phyloP scores from a whole-genome alignment of 345 rosid species.

The Schrenkiella parvula region DNA sequence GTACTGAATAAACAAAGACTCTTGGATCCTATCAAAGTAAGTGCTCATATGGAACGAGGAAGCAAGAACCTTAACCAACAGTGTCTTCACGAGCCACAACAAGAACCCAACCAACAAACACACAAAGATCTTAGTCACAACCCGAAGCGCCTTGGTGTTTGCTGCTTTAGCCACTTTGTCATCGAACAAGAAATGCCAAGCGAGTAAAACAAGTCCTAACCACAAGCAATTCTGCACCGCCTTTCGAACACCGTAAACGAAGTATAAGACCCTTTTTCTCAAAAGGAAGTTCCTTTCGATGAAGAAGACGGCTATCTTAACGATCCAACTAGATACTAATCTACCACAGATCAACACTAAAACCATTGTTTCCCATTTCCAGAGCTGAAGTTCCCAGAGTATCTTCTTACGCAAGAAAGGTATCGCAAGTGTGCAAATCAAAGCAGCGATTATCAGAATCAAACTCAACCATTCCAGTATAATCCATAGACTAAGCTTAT shows the following conservation, averaged over 20 bases:
- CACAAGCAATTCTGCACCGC: constrained; percentile 66
- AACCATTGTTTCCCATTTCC: constrained; percentile 72
- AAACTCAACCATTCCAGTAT: constrained; percentile 54
- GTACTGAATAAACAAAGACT: constrained; percentile 59
- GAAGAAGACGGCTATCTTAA: constrained; percentile 50
- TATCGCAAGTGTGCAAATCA: constrained; percentile 45
- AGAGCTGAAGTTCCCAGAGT: constrained; percentile 42
- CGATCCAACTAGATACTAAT: constrained; percentile 64
- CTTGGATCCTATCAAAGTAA: constrained; percentile 72
- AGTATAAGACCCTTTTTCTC: constrained; percentile 61
- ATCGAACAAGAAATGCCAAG: constrained; percentile 64
- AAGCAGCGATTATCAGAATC: constrained; percentile 38
- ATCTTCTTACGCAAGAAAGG: constrained; percentile 29
- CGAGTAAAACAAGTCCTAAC: constrained; percentile 60
- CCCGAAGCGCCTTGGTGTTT: constrained; percentile 20
- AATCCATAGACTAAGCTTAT: constrained; percentile 29
- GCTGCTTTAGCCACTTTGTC: constrained; percentile 42
- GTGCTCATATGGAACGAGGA: constrained; percentile 68
- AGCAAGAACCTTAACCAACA: constrained; percentile 66
- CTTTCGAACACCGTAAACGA: constrained; percentile 59
- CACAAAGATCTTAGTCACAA: constrained; percentile 49
- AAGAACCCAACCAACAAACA: constrained; percentile 52
- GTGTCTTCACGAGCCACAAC: constrained; percentile 63
- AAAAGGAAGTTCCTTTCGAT: constrained; percentile 64
- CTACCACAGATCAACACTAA: constrained; percentile 71